Evolutionary conservation across 73 alveolate genomes (phyloP).

Genomic region (Tetrahymena malaccensis): DNA sequence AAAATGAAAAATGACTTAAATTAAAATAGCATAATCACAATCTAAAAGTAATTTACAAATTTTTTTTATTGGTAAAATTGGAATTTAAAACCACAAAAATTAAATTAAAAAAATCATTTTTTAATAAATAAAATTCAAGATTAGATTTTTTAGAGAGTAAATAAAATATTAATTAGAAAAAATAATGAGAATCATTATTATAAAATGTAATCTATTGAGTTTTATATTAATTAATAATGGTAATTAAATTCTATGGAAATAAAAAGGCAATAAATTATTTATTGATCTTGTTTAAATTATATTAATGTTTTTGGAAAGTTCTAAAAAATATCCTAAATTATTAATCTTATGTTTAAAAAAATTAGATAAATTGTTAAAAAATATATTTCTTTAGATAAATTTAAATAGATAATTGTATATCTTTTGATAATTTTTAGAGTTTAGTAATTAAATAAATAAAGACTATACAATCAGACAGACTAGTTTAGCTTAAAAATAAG

Average conservation of each 20-base stretch:
- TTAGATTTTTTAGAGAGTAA: too few species aligned
- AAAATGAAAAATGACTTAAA: too few species aligned
- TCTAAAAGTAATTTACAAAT: too few species aligned
- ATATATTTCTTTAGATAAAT: neutral
- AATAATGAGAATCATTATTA: too few species aligned
- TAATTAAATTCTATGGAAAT: neutral
- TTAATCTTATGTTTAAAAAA: neutral
- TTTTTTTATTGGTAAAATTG: too few species aligned
- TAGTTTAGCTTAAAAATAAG: neutral
- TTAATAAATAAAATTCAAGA: too few species aligned
- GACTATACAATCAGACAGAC: neutral
- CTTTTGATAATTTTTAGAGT: neutral
- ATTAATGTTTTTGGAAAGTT: neutral
- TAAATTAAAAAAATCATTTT: too few species aligned
- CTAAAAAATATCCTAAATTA: neutral
- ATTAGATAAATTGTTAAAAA: neutral
- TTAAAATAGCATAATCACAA: too few species aligned
- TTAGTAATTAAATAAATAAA: neutral
- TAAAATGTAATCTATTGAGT: too few species aligned
- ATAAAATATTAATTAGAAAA: too few species aligned
- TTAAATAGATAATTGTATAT: neutral
- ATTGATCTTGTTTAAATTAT: neutral
- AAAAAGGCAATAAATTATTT: neutral
- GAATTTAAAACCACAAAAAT: too few species aligned
- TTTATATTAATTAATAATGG: neutral